A percentile compares a stretch with the other conserved stretches of the same genome.
Conservation (phyloP, 2,329 filamentous ascomycete species). For the Ilyonectria sp. region DNA sequence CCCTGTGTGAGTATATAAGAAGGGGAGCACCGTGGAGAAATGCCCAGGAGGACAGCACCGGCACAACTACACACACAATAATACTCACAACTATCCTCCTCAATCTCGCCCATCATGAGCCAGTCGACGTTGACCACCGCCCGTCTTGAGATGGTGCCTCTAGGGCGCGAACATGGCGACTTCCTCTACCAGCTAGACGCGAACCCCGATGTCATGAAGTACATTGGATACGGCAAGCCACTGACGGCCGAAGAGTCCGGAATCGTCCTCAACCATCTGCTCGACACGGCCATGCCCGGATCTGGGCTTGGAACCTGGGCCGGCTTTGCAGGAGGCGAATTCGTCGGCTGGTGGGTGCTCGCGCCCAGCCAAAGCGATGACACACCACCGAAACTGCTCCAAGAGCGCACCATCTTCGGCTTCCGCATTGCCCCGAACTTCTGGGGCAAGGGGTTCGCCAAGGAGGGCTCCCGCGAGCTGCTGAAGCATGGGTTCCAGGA, state of each 20-base stretch:
- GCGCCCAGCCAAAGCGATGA: constrained; percentile 37
- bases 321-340: constrained; percentile 43
- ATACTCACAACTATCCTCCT: not conserved
- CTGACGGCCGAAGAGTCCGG: constrained; percentile 36
- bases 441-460: constrained; percentile 51
- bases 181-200: constrained; percentile 41
- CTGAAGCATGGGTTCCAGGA: constrained; percentile 50
- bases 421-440: constrained; percentile 48
- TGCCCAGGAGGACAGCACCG: too few species aligned
- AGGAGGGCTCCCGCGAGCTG: constrained; percentile 49
- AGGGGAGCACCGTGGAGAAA: too few species aligned
- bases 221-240: constrained; percentile 44
- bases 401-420: constrained; percentile 45
- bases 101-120: constrained; percentile 27
- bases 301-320: constrained; percentile 43
- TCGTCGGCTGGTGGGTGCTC: constrained; percentile 51
- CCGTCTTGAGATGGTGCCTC: constrained; percentile 39
- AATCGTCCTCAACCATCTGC: constrained; percentile 43
- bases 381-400: constrained; percentile 9
- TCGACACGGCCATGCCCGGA: constrained; percentile 40
- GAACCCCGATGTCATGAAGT: constrained; percentile 40
- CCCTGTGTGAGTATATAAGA: too few species aligned
- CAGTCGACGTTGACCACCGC: constrained; percentile 39
- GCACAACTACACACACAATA: too few species aligned
- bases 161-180: constrained; percentile 37